Conservation (phyloP, 352 stramenopile species). For the Phytophthora litchii region DNA sequence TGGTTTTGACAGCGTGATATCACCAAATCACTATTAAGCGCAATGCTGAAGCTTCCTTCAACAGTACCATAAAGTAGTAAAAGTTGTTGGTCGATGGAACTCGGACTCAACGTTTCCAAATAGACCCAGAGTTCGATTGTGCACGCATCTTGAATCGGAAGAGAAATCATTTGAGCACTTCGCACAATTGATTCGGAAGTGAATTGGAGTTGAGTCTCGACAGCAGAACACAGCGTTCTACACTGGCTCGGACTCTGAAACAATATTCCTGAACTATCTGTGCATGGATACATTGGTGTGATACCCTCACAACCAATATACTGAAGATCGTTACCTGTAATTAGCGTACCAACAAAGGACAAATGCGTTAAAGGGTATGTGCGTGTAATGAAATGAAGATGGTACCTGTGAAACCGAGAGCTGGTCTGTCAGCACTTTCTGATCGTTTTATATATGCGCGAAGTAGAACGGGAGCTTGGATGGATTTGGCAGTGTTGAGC, state of each 20-base stretch:
- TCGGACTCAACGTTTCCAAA: conserved; percentile 18
- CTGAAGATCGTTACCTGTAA: conserved; percentile 38
- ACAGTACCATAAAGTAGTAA: conserved; percentile 43
- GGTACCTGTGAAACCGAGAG: conserved; percentile 45
- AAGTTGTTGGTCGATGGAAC: conserved; percentile 19
- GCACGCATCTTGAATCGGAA: conserved; percentile 24
- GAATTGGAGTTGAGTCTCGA: conserved; percentile 47
- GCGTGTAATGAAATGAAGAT: not conserved
- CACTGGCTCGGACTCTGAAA: conserved; percentile 30
- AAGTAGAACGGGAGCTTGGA: conserved; percentile 31
- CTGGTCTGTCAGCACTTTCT: conserved; percentile 4
- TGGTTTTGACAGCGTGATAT: conserved; percentile 39
- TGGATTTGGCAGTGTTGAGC: conserved; percentile 4
- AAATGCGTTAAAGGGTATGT: not conserved
- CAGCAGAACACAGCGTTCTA: conserved; percentile 22
- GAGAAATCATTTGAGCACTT: conserved; percentile 30
- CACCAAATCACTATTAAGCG: conserved; percentile 24
- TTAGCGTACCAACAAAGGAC: conserved; percentile 2
- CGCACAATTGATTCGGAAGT: conserved; percentile 30
- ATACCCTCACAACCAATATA: conserved; percentile 41
- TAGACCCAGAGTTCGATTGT: conserved; percentile 57
- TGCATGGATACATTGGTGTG: conserved; percentile 32
- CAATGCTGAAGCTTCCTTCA: conserved; percentile 22
- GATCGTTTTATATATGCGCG: conserved; percentile 39
- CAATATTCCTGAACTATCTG: conserved; percentile 3